phyloP scores from a whole-genome alignment of 352 stramenopile species.

The Phytophthora pistaciae region DNA sequence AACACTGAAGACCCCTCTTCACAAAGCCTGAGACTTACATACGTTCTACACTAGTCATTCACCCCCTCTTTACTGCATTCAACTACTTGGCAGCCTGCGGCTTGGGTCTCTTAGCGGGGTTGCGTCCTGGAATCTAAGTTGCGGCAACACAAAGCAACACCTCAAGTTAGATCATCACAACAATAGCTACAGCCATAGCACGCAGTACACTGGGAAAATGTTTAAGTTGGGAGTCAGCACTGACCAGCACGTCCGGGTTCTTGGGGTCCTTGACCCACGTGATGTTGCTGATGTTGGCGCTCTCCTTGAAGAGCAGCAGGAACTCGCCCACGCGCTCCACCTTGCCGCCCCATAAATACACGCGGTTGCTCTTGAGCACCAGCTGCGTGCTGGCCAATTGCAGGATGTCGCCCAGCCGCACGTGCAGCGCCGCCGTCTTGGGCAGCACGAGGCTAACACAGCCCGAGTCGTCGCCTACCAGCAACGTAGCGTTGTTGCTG shows the following conservation, averaged over 20 bases:
- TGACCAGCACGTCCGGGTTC: constrained; percentile 73
- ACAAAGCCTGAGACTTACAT: background rate
- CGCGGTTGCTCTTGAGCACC: constrained; percentile 78
- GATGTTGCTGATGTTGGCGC: constrained; percentile 82
- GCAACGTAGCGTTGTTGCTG: constrained; percentile 82
- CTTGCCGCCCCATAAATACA: constrained; percentile 85
- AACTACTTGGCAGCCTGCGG: constrained; percentile 33
- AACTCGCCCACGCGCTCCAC: constrained; percentile 89
- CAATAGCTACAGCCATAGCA: background rate
- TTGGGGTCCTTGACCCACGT: constrained; percentile 85
- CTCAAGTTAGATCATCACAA: background rate
- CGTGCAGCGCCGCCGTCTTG: constrained; percentile 69
- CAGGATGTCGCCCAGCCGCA: constrained; percentile 82
- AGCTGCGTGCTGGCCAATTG: constrained; percentile 75
- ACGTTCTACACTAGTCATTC: constrained; percentile 16
- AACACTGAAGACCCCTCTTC: background rate
- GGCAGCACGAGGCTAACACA: constrained; percentile 84
- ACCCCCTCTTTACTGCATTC: background rate
- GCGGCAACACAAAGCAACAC: background rate
- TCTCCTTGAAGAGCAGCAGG: constrained; percentile 88
- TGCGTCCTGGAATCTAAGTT: constrained; percentile 63
- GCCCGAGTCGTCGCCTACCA: constrained; percentile 86
- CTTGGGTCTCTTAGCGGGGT: constrained; percentile 67
- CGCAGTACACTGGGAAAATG: background rate
- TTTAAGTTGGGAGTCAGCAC: constrained; percentile 2